phyloP scores from a whole-genome alignment of 768 basidiomycete genomes.

The Tylopilus plumbeoviolaceoides region DNA sequence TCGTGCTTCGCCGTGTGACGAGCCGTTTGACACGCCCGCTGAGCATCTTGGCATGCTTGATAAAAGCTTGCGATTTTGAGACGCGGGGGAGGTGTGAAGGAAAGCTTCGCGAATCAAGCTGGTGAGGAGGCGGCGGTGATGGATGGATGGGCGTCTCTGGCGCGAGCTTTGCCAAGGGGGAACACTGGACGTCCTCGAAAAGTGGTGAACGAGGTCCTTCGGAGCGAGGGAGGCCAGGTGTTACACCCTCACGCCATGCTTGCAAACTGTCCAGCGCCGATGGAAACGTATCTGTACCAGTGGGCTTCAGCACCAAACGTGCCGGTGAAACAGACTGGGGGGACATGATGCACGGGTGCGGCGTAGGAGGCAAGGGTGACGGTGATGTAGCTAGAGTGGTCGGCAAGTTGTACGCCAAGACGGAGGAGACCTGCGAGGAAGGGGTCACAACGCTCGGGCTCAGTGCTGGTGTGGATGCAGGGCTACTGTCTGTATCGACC shows the following conservation, averaged over 20 bases:
- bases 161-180: slow-evolving; percentile 5
- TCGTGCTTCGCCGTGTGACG: slow-evolving; percentile 12
- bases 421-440: slow-evolving; percentile 15
- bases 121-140: slow-evolving; percentile 8
- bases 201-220: slow-evolving; percentile 15
- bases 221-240: slow-evolving; percentile 13
- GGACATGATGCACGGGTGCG: slow-evolving; percentile 12
- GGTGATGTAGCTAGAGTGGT: slow-evolving; percentile 16
- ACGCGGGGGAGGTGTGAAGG: neutral
- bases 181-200: slow-evolving; percentile 9
- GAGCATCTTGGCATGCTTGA: slow-evolving; percentile 27
- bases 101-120: neutral
- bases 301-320: slow-evolving; percentile 23
- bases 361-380: slow-evolving; percentile 10
- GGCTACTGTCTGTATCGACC: slow-evolving; percentile 17
- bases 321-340: slow-evolving; percentile 7
- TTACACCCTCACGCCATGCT: slow-evolving; percentile 27
- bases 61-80: slow-evolving; percentile 15
- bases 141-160: slow-evolving; percentile 6
- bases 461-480: slow-evolving; percentile 23
- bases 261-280: slow-evolving; percentile 27
- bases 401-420: slow-evolving; percentile 11
- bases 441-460: slow-evolving; percentile 22
- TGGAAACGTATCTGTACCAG: slow-evolving; percentile 31
- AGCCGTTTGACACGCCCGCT: slow-evolving; percentile 29